Evolutionary conservation across 2,329 filamentous ascomycete species (phyloP).

Genomic region (Exserohilum turcica): DNA sequence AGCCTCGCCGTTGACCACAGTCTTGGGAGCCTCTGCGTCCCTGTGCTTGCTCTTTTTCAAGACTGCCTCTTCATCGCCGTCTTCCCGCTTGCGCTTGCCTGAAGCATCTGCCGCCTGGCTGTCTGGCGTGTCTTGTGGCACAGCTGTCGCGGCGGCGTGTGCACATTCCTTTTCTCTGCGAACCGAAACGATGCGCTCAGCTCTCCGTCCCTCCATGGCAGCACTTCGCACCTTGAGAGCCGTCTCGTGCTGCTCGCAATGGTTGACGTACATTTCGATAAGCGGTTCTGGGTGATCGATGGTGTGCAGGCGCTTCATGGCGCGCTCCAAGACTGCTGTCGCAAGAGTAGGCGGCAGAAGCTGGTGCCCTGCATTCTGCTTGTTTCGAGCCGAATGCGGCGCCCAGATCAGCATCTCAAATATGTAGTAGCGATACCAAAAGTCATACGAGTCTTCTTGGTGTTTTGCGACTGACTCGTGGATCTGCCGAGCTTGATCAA

Average conservation of each 20-base stretch:
- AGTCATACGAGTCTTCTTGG: conserved; percentile 81
- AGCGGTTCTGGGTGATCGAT: conserved; percentile 80
- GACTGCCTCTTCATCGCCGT: conserved; percentile 56
- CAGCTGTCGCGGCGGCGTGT: conserved; percentile 59
- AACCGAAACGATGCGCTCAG: conserved; percentile 56
- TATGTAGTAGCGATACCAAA: conserved; percentile 89
- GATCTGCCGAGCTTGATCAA: conserved; percentile 75
- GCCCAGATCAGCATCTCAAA: conserved; percentile 84
- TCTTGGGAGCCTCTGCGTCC: conserved; percentile 33
- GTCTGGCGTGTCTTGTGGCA: conserved; percentile 21
- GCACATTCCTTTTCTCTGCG: conserved; percentile 65
- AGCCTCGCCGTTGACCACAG: conserved; percentile 22
- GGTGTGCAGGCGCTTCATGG: conserved; percentile 62
- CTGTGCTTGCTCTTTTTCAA: conserved; percentile 69
- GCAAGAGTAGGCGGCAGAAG: conserved; percentile 69
- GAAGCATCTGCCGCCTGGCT: conserved; percentile 52
- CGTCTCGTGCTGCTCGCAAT: conserved; percentile 89
- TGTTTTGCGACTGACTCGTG: conserved; percentile 75
- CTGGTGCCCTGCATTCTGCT: conserved; percentile 54
- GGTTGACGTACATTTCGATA: conserved; percentile 73
- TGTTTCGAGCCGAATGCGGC: conserved; percentile 60
- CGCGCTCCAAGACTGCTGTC: conserved; percentile 76
- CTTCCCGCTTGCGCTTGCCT: conserved; percentile 74
- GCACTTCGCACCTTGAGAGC: conserved; percentile 75
- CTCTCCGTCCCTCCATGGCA: conserved; percentile 73